Percentiles rank a stretch among this genome's conserved stretches.
These are phyloP conservation scores for Tagetes erecta DNA, from an alignment of 129 eudicot genomes.

Conservation along the genomic window DNA sequence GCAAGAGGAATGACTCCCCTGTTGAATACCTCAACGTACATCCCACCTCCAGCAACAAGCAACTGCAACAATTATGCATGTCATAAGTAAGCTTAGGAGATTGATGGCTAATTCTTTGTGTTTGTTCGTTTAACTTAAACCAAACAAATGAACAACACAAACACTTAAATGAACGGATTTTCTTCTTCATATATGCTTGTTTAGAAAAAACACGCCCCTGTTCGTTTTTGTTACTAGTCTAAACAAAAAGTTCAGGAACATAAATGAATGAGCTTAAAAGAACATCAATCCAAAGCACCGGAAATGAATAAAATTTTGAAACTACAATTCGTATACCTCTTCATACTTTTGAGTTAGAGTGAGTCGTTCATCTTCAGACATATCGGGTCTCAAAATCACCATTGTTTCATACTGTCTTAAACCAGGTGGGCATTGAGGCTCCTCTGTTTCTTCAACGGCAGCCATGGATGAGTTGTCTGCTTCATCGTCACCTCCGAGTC, in stretches of 20 bases:
- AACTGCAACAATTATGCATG: slow-evolving; percentile 38
- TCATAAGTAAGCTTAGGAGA: neutral
- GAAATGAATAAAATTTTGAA: neutral
- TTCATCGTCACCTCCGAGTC: slow-evolving; percentile 16
- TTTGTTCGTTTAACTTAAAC: no score
- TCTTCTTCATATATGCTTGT: no score
- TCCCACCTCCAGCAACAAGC: slow-evolving; percentile 89
- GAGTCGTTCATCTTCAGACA: slow-evolving; percentile 31
- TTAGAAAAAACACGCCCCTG: no score
- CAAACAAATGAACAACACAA: no score
- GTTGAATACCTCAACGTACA: slow-evolving; percentile 79
- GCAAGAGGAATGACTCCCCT: slow-evolving; percentile 68
- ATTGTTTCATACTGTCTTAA: slow-evolving; percentile 28
- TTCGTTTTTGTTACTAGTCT: no score
- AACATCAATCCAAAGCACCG: neutral
- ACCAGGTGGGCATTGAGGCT: slow-evolving; percentile 26
- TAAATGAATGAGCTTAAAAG: no score
- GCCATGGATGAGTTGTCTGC: slow-evolving; percentile 18
- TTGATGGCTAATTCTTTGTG: neutral
- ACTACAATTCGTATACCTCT: slow-evolving; percentile 5
- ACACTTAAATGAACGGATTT: no score
- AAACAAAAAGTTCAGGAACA: no score
- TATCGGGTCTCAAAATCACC: slow-evolving; percentile 26
- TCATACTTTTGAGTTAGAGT: slow-evolving; percentile 26
- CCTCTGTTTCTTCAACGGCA: slow-evolving; percentile 10